Conservation (phyloP, 805 yeast species). For the Myxozyma mucilagina region DNA sequence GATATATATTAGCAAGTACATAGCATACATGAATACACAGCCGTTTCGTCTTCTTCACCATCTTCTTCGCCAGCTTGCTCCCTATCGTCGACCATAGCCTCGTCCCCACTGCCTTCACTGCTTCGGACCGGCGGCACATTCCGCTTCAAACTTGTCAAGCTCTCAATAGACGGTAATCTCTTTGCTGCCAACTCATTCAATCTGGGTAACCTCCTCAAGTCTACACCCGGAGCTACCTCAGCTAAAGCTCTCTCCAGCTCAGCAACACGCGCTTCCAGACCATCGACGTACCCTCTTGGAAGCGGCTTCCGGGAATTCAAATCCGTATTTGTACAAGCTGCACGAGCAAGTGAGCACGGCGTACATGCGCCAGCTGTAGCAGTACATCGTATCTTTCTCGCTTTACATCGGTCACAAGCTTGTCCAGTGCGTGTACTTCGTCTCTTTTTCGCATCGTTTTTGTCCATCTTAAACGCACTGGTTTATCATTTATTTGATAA, state of each 20-base stretch:
- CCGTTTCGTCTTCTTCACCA: too few relatives aligned
- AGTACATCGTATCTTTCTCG: slow-evolving; percentile 30
- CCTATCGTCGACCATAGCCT: slow-evolving; percentile 20
- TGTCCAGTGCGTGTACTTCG: slow-evolving; percentile 25
- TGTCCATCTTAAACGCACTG: background rate
- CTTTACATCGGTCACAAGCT: slow-evolving; percentile 31
- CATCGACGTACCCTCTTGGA: slow-evolving; percentile 28
- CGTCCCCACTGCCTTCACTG: slow-evolving; percentile 12
- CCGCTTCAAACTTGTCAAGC: slow-evolving; percentile 14
- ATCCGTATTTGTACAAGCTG: slow-evolving; percentile 32
- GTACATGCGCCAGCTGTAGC: slow-evolving; percentile 32
- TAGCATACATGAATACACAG: too few relatives aligned
- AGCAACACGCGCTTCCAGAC: slow-evolving; percentile 4
- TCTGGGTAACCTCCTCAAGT: slow-evolving; percentile 11
- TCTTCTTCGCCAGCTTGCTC: background rate
- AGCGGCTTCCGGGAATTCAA: slow-evolving; percentile 29
- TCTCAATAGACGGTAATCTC: slow-evolving; percentile 25
- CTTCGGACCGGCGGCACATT: background rate
- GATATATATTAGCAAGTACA: too few relatives aligned
- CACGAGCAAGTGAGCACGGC: slow-evolving; percentile 30
- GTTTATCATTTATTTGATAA: background rate
- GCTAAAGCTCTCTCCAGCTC: slow-evolving; percentile 15
- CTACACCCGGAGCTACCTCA: slow-evolving; percentile 14
- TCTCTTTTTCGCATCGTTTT: background rate
- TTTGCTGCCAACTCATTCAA: slow-evolving; percentile 3